phyloP scores from a whole-genome alignment of 495 filamentous ascomycete genomes.

The Aspergillus carlsbadensis region DNA sequence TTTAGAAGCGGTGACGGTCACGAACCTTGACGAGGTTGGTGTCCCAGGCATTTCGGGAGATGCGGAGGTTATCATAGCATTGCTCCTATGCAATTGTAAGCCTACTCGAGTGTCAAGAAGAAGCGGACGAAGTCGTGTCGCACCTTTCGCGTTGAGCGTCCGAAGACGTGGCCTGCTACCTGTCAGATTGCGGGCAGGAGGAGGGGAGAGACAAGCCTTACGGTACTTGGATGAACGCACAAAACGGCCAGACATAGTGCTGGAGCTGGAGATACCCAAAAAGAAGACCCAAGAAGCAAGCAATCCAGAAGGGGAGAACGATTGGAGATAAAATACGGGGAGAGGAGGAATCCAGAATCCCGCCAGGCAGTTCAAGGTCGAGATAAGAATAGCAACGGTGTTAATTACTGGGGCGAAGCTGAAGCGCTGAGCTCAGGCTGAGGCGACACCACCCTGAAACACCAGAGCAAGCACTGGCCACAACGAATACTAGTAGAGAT shows the following conservation, averaged over 20 bases:
- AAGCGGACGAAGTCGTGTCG: slow-evolving; percentile 17
- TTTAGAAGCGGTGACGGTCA: slow-evolving; percentile 27
- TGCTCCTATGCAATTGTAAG: slow-evolving; percentile 54
- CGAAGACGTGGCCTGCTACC: slow-evolving; percentile 89
- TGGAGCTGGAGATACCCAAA: slow-evolving; percentile 6
- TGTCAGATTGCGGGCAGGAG: slow-evolving; percentile 35
- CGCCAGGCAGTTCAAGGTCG: slow-evolving; percentile 1
- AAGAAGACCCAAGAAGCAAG: slow-evolving; percentile 17
- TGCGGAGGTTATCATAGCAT: slow-evolving; percentile 95
- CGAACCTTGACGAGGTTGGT: slow-evolving; percentile 93
- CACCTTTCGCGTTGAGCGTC: slow-evolving; percentile 88
- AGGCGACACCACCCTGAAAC: not conserved
- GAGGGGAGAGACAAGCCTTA: slow-evolving; percentile 49
- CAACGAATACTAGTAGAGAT: not conserved
- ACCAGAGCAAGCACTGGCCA: not conserved
- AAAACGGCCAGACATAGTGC: slow-evolving; percentile 88
- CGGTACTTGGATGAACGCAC: slow-evolving; percentile 98
- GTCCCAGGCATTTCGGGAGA: slow-evolving; percentile 98
- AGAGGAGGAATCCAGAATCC: slow-evolving; percentile 4
- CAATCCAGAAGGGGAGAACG: slow-evolving; percentile 18
- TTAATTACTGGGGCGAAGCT: slow-evolving; percentile 12
- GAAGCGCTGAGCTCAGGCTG: not conserved
- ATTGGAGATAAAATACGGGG: slow-evolving; percentile 14
- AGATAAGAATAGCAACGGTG: slow-evolving; percentile 11
- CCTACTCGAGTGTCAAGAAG: not conserved